A percentile compares a stretch with the other conserved stretches of the same genome.
These are phyloP conservation scores for Chalciporus piperatus DNA, from an alignment of 768 basidiomycete species.

Conservation along the genomic window DNA sequence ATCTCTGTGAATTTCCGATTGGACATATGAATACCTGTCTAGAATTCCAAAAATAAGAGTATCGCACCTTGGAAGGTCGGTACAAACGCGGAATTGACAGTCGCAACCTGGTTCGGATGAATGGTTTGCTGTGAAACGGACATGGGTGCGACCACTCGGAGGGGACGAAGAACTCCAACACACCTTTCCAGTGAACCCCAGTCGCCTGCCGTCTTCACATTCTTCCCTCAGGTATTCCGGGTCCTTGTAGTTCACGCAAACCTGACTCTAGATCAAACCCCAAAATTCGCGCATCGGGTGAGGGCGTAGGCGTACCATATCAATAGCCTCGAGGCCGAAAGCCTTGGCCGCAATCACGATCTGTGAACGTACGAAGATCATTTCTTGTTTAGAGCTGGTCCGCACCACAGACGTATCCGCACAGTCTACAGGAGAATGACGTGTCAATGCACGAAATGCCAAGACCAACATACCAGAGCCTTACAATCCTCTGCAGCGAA, in stretches of 20 bases:
- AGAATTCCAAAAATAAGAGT: neutral
- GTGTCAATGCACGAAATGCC: neutral
- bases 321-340: slow-evolving; percentile 80
- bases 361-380: slow-evolving; percentile 80
- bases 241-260: slow-evolving; percentile 87
- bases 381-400: slow-evolving; percentile 67
- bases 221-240: slow-evolving; percentile 64
- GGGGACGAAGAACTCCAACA: neutral
- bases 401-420: slow-evolving; percentile 84
- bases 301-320: slow-evolving; percentile 61
- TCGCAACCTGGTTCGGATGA: slow-evolving; percentile 79
- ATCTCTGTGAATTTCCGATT: slow-evolving; percentile 53
- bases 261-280: slow-evolving; percentile 40
- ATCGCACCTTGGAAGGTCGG: slow-evolving; percentile 64
- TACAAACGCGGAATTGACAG: slow-evolving; percentile 76
- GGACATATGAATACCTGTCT: neutral
- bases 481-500: slow-evolving; percentile 95
- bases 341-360: slow-evolving; percentile 83
- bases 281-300: neutral
- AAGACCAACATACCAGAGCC: slow-evolving; percentile 15
- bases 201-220: slow-evolving; percentile 69
- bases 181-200: slow-evolving; percentile 94
- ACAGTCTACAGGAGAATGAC: slow-evolving; percentile 57
- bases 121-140: slow-evolving; percentile 76
- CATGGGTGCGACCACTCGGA: slow-evolving; percentile 2